A percentile compares a stretch with the other conserved stretches of the same genome.
These are phyloP conservation scores for Aspergillus nomiae DNA, from an alignment of 2,329 filamentous ascomycete species.

Conservation along the genomic window DNA sequence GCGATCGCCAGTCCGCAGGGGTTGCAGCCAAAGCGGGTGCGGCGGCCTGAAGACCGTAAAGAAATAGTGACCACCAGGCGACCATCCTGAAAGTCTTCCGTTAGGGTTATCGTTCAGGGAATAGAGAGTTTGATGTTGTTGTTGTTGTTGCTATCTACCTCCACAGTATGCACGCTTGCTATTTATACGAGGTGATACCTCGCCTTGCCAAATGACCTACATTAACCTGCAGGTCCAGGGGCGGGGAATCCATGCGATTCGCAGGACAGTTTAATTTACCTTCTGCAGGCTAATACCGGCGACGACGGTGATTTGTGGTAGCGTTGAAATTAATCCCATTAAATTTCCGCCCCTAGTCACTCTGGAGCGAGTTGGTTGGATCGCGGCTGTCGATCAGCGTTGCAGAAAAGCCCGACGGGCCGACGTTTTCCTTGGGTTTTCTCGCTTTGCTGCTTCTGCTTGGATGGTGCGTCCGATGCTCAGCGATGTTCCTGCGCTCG, in stretches of 20 bases:
- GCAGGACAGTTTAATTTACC: neutral
- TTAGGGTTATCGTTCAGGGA: neutral
- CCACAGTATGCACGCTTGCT: neutral
- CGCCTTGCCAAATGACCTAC: neutral
- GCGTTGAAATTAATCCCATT: neutral
- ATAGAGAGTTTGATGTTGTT: neutral
- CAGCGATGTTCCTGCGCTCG: neutral
- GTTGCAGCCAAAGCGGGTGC: conserved; percentile 32
- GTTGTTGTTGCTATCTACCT: neutral
- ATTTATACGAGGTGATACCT: neutral
- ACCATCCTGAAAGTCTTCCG: conserved; percentile 21
- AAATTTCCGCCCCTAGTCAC: conserved; percentile 2
- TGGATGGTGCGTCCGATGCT: neutral
- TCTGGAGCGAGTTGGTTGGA: neutral
- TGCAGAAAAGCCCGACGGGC: neutral
- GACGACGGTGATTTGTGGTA: neutral
- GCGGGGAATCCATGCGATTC: neutral
- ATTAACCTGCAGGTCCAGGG: neutral
- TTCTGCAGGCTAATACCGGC: neutral
- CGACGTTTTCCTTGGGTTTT: neutral
- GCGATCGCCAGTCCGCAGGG: conserved; percentile 42
- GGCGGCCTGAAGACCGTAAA: conserved; percentile 19
- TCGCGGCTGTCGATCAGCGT: neutral
- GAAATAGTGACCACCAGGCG: conserved; percentile 15
- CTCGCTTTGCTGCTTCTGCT: neutral